Percentiles rank a stretch among this genome's conserved stretches.
Evolutionary conservation across 2,329 filamentous ascomycete genomes (phyloP).

Genomic region (Amylocarpus encephaloides): DNA sequence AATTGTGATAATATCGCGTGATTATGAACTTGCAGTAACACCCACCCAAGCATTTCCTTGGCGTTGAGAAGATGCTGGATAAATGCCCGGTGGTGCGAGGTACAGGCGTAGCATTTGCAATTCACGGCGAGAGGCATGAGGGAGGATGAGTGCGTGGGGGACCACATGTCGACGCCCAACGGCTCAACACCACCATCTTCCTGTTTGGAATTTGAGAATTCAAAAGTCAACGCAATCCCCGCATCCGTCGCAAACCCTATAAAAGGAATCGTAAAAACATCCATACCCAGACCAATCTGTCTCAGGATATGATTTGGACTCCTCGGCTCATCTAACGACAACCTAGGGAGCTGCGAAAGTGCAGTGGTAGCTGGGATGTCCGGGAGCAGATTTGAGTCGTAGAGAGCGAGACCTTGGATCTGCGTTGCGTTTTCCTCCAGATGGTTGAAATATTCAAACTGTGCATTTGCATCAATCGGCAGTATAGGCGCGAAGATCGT

Average conservation of each 20-base stretch:
- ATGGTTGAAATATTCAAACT: conserved; percentile 73
- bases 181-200: conserved; percentile 33
- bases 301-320: conserved; percentile 73
- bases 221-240: conserved; percentile 76
- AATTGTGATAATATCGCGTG: conserved; percentile 66
- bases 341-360: conserved; percentile 59
- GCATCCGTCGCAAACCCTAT: conserved; percentile 69
- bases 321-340: conserved; percentile 64
- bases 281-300: conserved; percentile 70
- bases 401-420: conserved; percentile 69
- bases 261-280: conserved; percentile 74
- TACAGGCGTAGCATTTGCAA: conserved; percentile 81
- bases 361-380: conserved; percentile 52
- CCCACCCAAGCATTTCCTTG: conserved; percentile 97
- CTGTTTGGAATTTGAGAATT: conserved; percentile 42
- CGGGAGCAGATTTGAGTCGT: conserved; percentile 63
- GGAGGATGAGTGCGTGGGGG: conserved; percentile 52
- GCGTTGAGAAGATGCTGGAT: conserved; percentile 80
- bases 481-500: conserved; percentile 62
- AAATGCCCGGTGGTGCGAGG: conserved; percentile 77
- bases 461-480: conserved; percentile 66
- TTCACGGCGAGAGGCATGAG: conserved; percentile 52
- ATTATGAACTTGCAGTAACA: conserved; percentile 87
- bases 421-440: conserved; percentile 56
- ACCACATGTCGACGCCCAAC: conserved; percentile 77